Conservation (phyloP, 1,139 yeast species). For the Kluyveromyces sp. region DNA sequence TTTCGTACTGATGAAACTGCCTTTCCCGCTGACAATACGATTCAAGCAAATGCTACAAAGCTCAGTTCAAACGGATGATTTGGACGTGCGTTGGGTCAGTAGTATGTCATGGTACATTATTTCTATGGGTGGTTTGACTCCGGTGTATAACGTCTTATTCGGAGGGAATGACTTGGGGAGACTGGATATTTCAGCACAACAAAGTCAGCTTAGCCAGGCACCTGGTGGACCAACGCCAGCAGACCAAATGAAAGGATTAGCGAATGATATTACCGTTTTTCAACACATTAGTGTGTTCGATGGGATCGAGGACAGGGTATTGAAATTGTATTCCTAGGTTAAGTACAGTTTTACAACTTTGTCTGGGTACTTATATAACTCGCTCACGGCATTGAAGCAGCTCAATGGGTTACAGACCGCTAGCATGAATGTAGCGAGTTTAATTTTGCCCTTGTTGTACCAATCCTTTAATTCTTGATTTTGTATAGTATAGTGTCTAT, state of each 20-base stretch:
- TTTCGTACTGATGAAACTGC: conserved; percentile 72
- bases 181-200: conserved; percentile 43
- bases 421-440: too few relatives aligned
- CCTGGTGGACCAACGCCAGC: conserved; percentile 57
- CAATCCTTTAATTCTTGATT: too few relatives aligned
- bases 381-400: too few relatives aligned
- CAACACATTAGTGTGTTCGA: conserved; percentile 52
- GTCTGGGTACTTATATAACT: not conserved
- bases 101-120: conserved; percentile 97
- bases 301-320: conserved; percentile 59
- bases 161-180: conserved; percentile 41
- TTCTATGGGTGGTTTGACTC: conserved; percentile 75
- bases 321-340: conserved; percentile 31
- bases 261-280: conserved; percentile 68
- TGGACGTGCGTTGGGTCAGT: conserved; percentile 91
- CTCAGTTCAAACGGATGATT: conserved; percentile 77
- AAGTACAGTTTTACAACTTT: too few relatives aligned
- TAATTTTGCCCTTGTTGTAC: too few relatives aligned
- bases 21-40: conserved; percentile 78
- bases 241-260: conserved; percentile 59
- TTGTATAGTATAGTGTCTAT: not conserved
- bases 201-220: conserved; percentile 31
- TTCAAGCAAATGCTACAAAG: conserved; percentile 89
- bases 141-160: conserved; percentile 68
- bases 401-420: too few relatives aligned